Base-by-base conservation (phyloP, 2,329 filamentous ascomycete genomes). In the Verticillium isaacii region DNA sequence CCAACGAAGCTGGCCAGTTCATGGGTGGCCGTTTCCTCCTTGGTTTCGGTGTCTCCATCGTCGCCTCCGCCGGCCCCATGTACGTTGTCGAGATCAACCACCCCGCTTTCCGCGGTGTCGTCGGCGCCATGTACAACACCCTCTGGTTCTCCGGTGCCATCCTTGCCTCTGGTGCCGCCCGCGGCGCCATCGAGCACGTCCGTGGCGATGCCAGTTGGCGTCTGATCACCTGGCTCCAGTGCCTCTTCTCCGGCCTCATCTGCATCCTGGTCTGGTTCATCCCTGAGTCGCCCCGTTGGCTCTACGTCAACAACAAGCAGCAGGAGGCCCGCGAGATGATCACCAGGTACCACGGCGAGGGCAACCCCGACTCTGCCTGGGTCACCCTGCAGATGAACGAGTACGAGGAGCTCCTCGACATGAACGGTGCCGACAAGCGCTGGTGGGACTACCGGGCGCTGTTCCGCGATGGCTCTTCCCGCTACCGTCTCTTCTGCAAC, bases 31-130 rank as follows among this genome's bases (percentile, higher is more conserved):
- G 83, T 29, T 84, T 85, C 68, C 67, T 85, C 29, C 76, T 85
- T 23, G 82, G 82, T 7, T 83, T 84, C 61, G 86, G 86, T 45
- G 84, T 86, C 52, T 80, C 82, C 2, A 84, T 89, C 62, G 82
- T 83, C 4, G 80, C 82, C 5, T 80, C 83, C 3, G 85, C 85
- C 5, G 86, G 83, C 1, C 87, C 87, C 1, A 82, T 85, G n/a
- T 89, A 88, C 68, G 82, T 84, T 17, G 82, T 85, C 55, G 87
- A 90, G 70, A 78, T 87, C 61, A 80, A 85, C 1, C 87, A 89
- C 67, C 87, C 87, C 1, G 81, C 82, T 2, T 86, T 85, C 70
- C 80, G 87, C 64, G 86, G 85, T 50, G 77, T 85, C 25, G 77
- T 87, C 66, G 87, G 85, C 0, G 87, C 85, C 52, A 79, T 88